These are phyloP conservation scores for Aspergillus clavatus DNA, from an alignment of 2,329 filamentous ascomycete species.

Conservation along the genomic window DNA sequence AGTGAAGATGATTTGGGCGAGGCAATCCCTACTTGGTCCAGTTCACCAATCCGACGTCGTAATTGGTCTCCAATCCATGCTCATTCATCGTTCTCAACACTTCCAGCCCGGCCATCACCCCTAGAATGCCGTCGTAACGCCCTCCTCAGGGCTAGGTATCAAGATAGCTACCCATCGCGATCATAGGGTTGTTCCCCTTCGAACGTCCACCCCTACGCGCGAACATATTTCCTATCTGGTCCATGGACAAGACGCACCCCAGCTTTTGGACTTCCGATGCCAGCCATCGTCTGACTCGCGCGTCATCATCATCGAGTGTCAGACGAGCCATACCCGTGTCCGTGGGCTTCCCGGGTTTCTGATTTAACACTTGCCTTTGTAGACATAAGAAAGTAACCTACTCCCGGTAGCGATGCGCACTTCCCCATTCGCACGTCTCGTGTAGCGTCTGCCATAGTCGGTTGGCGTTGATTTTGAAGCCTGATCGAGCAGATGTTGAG, in stretches of 20 bases:
- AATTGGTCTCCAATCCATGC: slow-evolving; percentile 60
- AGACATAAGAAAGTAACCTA: too few species aligned
- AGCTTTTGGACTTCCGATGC: slow-evolving; percentile 53
- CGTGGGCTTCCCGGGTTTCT: slow-evolving; percentile 10
- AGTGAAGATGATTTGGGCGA: neutral
- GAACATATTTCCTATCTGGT: slow-evolving; percentile 52
- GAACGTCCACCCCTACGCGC: slow-evolving; percentile 22
- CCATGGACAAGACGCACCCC: slow-evolving; percentile 60
- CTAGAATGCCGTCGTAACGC: slow-evolving; percentile 69
- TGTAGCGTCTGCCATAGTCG: slow-evolving; percentile 29
- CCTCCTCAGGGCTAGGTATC: slow-evolving; percentile 30
- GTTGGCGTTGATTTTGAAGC: slow-evolving; percentile 24
- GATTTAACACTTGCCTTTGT: too few species aligned
- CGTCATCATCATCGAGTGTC: slow-evolving; percentile 63
- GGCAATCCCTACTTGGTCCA: slow-evolving; percentile 28
- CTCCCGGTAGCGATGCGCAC: slow-evolving; percentile 26
- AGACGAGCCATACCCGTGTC: slow-evolving; percentile 64
- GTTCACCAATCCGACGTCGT: slow-evolving; percentile 65
- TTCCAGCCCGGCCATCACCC: slow-evolving; percentile 64
- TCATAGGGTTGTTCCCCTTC: slow-evolving; percentile 23
- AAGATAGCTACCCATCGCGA: slow-evolving; percentile 45
- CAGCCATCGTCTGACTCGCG: slow-evolving; percentile 66
- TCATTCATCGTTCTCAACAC: slow-evolving; percentile 63
- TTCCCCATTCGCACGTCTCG: slow-evolving; percentile 30
- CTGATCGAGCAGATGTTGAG: slow-evolving; percentile 13